Base-by-base conservation (phyloP, 2,329 filamentous ascomycete species). In the Alternaria burnsii region DNA sequence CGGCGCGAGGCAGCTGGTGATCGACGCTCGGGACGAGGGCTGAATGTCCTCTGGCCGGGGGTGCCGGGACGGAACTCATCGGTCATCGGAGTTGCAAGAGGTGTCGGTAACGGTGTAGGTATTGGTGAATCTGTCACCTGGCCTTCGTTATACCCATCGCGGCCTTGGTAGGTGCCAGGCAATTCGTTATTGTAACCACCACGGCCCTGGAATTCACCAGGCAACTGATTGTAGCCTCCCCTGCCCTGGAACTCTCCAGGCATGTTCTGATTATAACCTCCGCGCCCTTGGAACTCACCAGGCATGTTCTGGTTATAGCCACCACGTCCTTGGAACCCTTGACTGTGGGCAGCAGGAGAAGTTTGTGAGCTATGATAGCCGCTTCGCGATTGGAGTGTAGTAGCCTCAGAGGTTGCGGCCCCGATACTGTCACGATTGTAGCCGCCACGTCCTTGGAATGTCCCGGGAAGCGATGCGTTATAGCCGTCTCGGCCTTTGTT, bases 401-500 rank as follows among this genome's bases (percentile, higher is more conserved):
- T 52, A 7, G 65, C 65, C 43, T 75, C 71, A 16, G 66, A 50
- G 58, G 66, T 70, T 28, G 63, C 66, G 2, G 65, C 59, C 8
- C 64, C 59, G 5, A 62, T 62, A 24, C 55, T 56, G 16, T 72
- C 70, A 9, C 68, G 70, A 14, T 73, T 73, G 40, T 71, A 73
- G 11, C 73, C 72, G 5, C 72, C 72, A 40, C 74, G 73, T 9
- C 75, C 74, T 36, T 74, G 71, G 2, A 74, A 56, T 30, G 68
- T 71, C 18, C 70, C 68, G 5, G 73, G 72, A n/a, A 71, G 59
- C 16, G 69, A 59, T 11, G 70, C 64, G 48, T 78, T 78, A 54
- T 77, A 78, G n/a, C 75, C 76, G 50, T 75, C 74, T 26, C 76
- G 70, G 10, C 76, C 76, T n/a, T 68, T 65, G 38, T 76, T 74